Percentiles rank a stretch among this genome's conserved stretches.
Conservation (phyloP, 192 early-diverging fungal genomes). For the Coemansia sp. region DNA sequence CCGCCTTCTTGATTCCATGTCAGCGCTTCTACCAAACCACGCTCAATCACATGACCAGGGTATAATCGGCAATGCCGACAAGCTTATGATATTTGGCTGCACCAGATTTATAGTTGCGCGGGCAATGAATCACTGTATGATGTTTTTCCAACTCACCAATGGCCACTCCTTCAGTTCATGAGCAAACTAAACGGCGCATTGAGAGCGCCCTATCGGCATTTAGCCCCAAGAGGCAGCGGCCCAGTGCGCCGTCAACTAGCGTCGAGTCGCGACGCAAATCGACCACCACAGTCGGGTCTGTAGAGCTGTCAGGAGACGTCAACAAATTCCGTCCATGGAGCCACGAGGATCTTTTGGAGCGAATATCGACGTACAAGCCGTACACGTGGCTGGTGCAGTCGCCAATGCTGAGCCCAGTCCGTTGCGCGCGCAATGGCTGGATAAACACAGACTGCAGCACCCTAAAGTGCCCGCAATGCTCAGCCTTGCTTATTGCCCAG, state of each 20-base stretch:
- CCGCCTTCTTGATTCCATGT: no score
- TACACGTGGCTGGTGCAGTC: constrained; percentile 49
- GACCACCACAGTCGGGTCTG: not conserved
- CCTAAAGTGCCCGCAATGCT: constrained; percentile 38
- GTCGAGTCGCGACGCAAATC: not conserved
- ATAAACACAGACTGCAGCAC: constrained; percentile 44
- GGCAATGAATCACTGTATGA: not conserved
- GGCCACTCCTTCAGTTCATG: constrained; percentile 28
- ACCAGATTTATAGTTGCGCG: no score
- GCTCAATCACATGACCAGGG: not conserved
- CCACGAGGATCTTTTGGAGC: constrained; percentile 36
- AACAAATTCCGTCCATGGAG: constrained; percentile 50
- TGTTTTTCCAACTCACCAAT: constrained; percentile 9
- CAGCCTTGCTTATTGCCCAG: constrained; percentile 39
- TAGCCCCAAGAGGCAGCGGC: constrained; percentile 24
- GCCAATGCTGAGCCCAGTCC: constrained; percentile 31
- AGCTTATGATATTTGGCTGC: no score
- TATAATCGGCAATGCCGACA: no score
- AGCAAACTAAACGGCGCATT: constrained; percentile 31
- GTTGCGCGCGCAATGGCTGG: constrained; percentile 51
- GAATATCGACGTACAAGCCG: constrained; percentile 48
- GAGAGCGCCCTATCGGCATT: constrained; percentile 34
- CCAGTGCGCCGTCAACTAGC: not conserved
- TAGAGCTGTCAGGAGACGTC: not conserved
- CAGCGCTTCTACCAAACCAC: no score